Percentiles rank a stretch among this genome's conserved stretches.
phyloP scores from a whole-genome alignment of 2,329 filamentous ascomycete genomes.

The Coniochaeta hoffmannii region DNA sequence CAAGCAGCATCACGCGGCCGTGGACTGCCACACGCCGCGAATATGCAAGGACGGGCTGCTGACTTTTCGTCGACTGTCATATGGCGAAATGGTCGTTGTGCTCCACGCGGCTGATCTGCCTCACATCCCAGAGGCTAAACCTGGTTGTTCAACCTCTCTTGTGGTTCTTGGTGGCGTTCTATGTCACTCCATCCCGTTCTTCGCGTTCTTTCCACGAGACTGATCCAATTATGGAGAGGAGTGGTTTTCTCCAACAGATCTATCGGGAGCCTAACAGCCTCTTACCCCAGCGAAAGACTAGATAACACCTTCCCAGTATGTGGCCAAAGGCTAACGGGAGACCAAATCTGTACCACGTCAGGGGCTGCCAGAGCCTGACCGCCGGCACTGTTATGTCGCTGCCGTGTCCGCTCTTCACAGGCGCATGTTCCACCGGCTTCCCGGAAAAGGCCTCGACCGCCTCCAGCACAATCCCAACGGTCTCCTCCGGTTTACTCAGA shows the following conservation, averaged over 20 bases:
- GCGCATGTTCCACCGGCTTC: not conserved
- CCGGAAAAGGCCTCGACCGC: conserved; percentile 23
- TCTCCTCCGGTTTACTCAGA: conserved; percentile 34
- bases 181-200: no score
- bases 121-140: no score
- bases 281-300: conserved; percentile 3
- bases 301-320: conserved; percentile 4
- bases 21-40: no score
- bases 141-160: no score
- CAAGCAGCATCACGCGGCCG: no score
- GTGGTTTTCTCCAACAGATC: not conserved
- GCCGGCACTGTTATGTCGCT: not conserved
- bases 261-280: not conserved
- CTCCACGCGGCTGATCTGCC: no score
- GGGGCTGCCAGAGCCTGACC: conserved; percentile 5
- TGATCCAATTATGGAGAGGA: no score
- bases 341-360: conserved; percentile 7
- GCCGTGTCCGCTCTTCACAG: not conserved
- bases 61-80: no score
- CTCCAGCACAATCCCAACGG: conserved; percentile 27
- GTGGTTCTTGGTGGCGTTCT: no score
- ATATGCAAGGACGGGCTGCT: no score
- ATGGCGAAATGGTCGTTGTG: no score
- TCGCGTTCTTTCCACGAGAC: no score
- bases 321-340: conserved; percentile 6